These are phyloP conservation scores for Lactarius trivialis DNA, from an alignment of 768 basidiomycete species.

Conservation along the genomic window DNA sequence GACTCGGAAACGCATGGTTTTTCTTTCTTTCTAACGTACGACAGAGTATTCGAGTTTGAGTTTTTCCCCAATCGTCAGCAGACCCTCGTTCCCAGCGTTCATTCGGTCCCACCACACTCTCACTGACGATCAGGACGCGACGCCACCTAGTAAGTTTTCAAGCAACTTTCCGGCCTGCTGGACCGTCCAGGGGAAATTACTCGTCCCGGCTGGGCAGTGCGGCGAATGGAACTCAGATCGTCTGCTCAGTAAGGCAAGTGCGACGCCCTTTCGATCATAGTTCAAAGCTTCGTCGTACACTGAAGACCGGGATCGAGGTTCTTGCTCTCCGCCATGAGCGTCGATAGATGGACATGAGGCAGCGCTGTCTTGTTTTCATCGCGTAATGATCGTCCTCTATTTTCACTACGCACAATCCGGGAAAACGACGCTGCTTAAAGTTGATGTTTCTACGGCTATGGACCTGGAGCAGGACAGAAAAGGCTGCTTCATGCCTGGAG, in stretches of 20 bases:
- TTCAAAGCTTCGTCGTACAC: neutral
- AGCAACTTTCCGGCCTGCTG: neutral
- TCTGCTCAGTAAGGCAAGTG: neutral
- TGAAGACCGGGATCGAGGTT: neutral
- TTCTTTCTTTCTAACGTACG: neutral
- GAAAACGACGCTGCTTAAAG: neutral
- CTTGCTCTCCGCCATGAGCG: neutral
- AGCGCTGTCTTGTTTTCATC: neutral
- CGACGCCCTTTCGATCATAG: neutral
- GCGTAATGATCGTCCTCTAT: neutral
- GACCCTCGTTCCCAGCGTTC: neutral
- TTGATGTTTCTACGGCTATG: neutral
- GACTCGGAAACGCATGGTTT: neutral
- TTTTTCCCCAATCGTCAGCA: neutral
- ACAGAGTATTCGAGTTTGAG: neutral
- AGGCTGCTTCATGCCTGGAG: neutral
- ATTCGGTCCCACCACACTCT: neutral
- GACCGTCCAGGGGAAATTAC: neutral
- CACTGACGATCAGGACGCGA: neutral
- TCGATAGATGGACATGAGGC: neutral
- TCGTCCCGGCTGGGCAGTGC: neutral
- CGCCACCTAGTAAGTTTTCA: neutral
- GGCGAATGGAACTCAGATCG: neutral
- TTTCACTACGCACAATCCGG: neutral
- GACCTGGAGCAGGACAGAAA: neutral